Percentiles rank a stretch among this genome's conserved stretches.
These are phyloP conservation scores for Diaporthe sp. DNA, from an alignment of 2,329 filamentous ascomycete genomes.

Conservation along the genomic window DNA sequence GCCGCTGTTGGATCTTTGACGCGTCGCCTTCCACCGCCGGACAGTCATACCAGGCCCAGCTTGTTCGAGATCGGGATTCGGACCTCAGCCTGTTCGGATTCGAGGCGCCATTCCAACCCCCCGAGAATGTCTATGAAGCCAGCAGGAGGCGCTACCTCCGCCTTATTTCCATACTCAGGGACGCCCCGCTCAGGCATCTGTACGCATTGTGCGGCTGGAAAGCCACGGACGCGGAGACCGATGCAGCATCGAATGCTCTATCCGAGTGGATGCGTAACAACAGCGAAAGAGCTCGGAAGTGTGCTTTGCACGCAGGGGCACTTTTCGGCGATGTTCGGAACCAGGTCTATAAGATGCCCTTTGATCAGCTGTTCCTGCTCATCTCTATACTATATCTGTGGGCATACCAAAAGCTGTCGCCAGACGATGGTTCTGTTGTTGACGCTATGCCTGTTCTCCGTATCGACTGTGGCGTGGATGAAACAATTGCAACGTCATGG, in stretches of 20 bases:
- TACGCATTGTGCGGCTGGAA: neutral
- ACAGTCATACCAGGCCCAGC: neutral
- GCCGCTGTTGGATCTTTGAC: neutral
- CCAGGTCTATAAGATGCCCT: neutral
- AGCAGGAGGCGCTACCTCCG: neutral
- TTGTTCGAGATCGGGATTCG: neutral
- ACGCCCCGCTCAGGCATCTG: neutral
- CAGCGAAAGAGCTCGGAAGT: neutral
- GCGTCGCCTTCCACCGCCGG: neutral
- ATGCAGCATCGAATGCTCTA: neutral
- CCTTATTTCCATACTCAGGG: neutral
- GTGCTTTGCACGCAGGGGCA: neutral
- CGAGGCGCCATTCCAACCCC: neutral
- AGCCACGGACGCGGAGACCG: neutral
- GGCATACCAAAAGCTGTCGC: neutral
- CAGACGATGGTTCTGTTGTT: neutral
- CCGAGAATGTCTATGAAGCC: neutral
- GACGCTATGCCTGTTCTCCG: neutral
- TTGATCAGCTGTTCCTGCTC: neutral
- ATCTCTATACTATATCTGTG: neutral
- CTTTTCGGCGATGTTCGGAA: neutral
- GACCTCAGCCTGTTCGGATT: neutral
- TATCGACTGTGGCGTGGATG: neutral
- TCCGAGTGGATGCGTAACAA: neutral
- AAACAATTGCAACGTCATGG: neutral